Conservation (phyloP, 371 early-diverging fungal species). For the Paraphysoderma sedebokerense region DNA sequence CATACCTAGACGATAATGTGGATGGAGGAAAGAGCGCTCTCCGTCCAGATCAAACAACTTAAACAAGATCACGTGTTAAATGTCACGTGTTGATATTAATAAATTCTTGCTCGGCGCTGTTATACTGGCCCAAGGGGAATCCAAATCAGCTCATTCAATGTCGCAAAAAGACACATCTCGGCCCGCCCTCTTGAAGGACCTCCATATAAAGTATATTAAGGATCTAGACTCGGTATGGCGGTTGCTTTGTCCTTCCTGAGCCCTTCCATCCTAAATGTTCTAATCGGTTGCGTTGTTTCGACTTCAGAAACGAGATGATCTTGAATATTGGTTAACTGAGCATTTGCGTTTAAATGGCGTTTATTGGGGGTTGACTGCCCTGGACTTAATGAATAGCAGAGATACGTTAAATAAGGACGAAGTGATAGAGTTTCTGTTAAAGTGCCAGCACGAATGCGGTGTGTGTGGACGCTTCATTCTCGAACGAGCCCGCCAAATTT, state of each 20-base stretch:
- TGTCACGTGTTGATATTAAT: no score
- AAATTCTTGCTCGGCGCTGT: no score
- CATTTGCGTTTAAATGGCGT: constrained; percentile 81
- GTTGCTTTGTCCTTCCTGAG: no score
- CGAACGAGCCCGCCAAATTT: neutral
- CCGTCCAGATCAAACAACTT: no score
- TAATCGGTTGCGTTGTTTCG: neutral
- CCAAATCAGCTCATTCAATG: no score
- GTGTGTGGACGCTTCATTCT: neutral
- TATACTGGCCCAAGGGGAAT: no score
- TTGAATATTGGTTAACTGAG: constrained; percentile 87
- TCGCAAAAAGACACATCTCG: no score
- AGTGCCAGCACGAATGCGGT: constrained; percentile 61
- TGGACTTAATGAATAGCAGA: constrained; percentile 47
- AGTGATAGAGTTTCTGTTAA: constrained; percentile 55
- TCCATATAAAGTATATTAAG: constrained; percentile 64
- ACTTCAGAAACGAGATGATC: constrained; percentile 46
- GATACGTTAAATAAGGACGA: constrained; percentile 50
- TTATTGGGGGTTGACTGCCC: constrained; percentile 86
- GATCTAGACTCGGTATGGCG: constrained; percentile 41
- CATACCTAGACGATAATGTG: no score
- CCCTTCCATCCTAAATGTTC: neutral
- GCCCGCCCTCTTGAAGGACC: constrained; percentile 28
- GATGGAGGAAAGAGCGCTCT: no score
- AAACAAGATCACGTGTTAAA: no score